Evolutionary conservation across 257 asterid genomes (phyloP), one percentile per base, ranked within the genome.

Genomic region (Vinca minor): DNA sequence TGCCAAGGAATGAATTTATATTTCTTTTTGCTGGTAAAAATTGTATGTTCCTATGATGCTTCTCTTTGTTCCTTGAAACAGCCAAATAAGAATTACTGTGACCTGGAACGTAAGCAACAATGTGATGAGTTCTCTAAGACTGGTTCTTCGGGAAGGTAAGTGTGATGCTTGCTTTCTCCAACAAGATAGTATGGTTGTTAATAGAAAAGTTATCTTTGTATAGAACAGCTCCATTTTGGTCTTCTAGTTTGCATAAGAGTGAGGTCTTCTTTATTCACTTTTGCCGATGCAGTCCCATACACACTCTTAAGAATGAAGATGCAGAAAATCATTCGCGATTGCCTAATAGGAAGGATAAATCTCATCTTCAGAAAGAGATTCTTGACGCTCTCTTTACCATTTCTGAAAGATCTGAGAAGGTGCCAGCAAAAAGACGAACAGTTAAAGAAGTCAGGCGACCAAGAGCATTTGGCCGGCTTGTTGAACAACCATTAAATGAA

Each of bases 401-500:
- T 55, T 74, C 81, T 62, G 71, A 39, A 71, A 77, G 81, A 72
- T 77, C 74, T 60, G 77, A 76, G 58, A 80, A 68, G n/a, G n/a
- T n/a, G 64, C 73, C 44, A 26, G 62, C 32, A 45, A 29, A 29
- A 48, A 55, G 62, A 63, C 25, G 0, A 18, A 75, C 75, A 44
- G 32, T 64, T 64, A 77, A 71, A 73, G 69, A 34, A 64, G 52
- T 26, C n/a, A 58, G 54, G 62, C 73, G 64, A 60, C 66, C 78
- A 9, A 64, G 64, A 17, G 63, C 70, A 41, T 66, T 60, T 72
- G 83, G 83, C 50, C 58, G 23, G 23, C 38, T 67, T 57, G 91
- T 86, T 54, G 63, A 69, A 39, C 69, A 77, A 70, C 96, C 96
- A 56, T 66, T 69, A 21, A 49, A 71, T 14, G 92, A 84, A 6